Base-by-base conservation (phyloP, 257 asterid species). In the Lithospermum erythrorhizon region DNA sequence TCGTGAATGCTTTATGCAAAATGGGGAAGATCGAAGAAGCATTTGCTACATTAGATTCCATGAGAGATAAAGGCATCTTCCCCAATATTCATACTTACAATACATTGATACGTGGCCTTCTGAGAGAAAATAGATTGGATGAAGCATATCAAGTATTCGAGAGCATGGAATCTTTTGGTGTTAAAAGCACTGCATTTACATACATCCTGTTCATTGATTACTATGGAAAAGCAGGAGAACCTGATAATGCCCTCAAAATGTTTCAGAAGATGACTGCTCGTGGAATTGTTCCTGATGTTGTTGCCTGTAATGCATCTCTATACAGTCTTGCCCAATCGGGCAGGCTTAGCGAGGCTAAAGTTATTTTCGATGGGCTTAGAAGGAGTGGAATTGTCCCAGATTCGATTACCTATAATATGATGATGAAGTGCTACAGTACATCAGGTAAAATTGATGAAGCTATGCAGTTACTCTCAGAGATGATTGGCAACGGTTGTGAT, bases 61-160 rank as follows among this genome's bases (percentile, higher is more conserved):
- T 91, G 98, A 81, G 73, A 72, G 80, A 67, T 67, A 81, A 45
- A 54, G 84, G 85, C 47, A 68, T 88, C 61, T 66, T 62, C 45
- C 98, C 98, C 11, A 91, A 91, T 79, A 76, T 80, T 71, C 93
- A 88, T 68, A 88, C 97, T 63, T 91, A 82, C 84, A 91, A 88
- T 70, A 78, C 96, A 49, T 75, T 91, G 81, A 82, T 91, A 68
- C 68, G 75, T 69, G 98, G 98, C 77, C 90, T 86, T 72, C 71
- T 91, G 70, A 81, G 88, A 77, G 67, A 72, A 58, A 70, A 62
- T 57, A 84, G 81, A 62, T 67, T 80, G 64, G 82, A 69, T 45
- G 90, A 91, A 75, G 98, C 98, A 18, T 71, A 85, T 45, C 72
- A 78, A 62, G 75, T 88, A 60, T 80, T 83, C 51, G 68, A 72